Evolutionary conservation across 768 basidiomycete species (phyloP).

Genomic region (Tylopilus balloui): DNA sequence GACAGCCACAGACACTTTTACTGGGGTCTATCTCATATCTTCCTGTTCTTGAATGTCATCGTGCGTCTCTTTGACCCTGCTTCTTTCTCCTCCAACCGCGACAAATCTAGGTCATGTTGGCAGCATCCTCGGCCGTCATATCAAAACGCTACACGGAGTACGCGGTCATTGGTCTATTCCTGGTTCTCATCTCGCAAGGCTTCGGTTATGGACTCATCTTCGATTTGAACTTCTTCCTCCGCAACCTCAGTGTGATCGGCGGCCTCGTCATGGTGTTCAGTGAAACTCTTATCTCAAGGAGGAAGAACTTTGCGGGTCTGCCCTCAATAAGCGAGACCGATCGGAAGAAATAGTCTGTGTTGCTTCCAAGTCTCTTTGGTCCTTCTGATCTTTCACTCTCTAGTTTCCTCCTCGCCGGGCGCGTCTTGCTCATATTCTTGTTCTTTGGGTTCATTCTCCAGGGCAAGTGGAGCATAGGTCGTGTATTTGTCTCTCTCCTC

Average conservation of each 20-base stretch:
- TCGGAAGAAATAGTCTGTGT: slow-evolving; percentile 92
- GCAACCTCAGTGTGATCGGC: slow-evolving; percentile 96
- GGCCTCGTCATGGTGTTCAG: slow-evolving; percentile 99
- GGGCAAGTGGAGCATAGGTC: slow-evolving; percentile 83
- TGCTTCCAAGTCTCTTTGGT: neutral
- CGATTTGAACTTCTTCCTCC: slow-evolving; percentile 99
- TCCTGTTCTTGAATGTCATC: slow-evolving; percentile 86
- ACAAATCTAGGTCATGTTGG: slow-evolving; percentile 72
- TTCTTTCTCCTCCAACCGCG: neutral
- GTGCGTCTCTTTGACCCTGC: slow-evolving; percentile 46
- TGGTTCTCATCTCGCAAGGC: slow-evolving; percentile 91
- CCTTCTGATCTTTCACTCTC: slow-evolving; percentile 5
- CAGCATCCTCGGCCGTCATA: slow-evolving; percentile 81
- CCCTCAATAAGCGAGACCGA: slow-evolving; percentile 91
- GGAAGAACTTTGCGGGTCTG: slow-evolving; percentile 85
- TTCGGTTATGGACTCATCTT: slow-evolving; percentile 99
- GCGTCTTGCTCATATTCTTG: slow-evolving; percentile 96
- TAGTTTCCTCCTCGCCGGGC: slow-evolving; percentile 96
- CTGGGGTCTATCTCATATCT: slow-evolving; percentile 91
- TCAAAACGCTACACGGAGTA: slow-evolving; percentile 83
- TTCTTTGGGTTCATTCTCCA: slow-evolving; percentile 98
- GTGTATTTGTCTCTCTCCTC: slow-evolving; percentile 82
- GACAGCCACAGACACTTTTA: slow-evolving; percentile 90
- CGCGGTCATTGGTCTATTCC: slow-evolving; percentile 84
- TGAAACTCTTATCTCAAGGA: slow-evolving; percentile 87